phyloP scores from a whole-genome alignment of 352 stramenopile species.

The Globisporangium ultimum region DNA sequence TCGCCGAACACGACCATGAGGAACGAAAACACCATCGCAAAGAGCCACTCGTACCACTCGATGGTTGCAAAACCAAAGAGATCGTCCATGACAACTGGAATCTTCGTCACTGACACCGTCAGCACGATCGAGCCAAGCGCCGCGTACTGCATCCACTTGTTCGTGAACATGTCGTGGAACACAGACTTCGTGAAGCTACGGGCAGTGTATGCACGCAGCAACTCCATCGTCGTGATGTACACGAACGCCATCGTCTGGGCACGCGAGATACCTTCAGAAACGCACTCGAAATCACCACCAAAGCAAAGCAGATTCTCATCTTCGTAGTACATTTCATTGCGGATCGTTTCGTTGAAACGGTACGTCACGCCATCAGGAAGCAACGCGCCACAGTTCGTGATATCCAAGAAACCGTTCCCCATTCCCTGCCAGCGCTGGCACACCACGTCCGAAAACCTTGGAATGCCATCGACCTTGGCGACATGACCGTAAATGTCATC shows the following conservation, averaged over 20 bases:
- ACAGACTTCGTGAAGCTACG: constrained; percentile 67
- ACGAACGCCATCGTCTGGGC: constrained; percentile 79
- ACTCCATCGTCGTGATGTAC: constrained; percentile 60
- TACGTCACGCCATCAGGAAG: constrained; percentile 38
- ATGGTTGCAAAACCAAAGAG: constrained; percentile 55
- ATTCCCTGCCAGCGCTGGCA: constrained; percentile 56
- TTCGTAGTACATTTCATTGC: no score
- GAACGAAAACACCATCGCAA: constrained; percentile 24
- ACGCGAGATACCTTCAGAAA: constrained; percentile 51
- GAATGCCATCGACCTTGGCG: constrained; percentile 25
- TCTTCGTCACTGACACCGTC: constrained; percentile 38
- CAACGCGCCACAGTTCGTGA: constrained; percentile 46
- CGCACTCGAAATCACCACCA: constrained; percentile 38
- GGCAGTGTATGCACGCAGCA: constrained; percentile 77
- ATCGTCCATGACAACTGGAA: constrained; percentile 38
- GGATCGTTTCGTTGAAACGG: constrained; percentile 35
- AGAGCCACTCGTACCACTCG: constrained; percentile 37
- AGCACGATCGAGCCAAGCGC: constrained; percentile 45
- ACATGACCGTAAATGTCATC: constrained; percentile 55
- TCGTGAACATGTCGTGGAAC: constrained; percentile 56
- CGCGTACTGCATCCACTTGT: constrained; percentile 63
- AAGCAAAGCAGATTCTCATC: no score
- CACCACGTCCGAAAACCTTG: constrained; percentile 16
- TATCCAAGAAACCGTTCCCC: constrained; percentile 50
- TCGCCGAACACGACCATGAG: constrained; percentile 35